A percentile compares a stretch with the other conserved stretches of the same genome.
Conservation (phyloP, 2,329 filamentous ascomycete species). For the Zymoseptoria ardabiliae region DNA sequence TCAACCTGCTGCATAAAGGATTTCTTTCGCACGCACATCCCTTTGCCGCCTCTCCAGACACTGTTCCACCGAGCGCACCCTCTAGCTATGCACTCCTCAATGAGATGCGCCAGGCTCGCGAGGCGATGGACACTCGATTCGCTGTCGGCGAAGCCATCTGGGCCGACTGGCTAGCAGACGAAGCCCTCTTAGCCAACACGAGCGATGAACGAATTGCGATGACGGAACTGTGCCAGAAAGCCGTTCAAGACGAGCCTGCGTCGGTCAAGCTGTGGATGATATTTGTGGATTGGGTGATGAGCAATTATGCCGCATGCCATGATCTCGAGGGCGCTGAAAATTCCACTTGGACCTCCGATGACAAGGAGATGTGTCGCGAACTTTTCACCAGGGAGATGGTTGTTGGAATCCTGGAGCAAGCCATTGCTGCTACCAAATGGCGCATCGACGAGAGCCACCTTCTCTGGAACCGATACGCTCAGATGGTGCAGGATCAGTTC, state of each 20-base stretch:
- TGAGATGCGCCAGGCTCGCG: slow-evolving; percentile 44
- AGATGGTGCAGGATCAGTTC: slow-evolving; percentile 63
- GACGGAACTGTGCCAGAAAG: slow-evolving; percentile 65
- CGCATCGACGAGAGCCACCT: slow-evolving; percentile 69
- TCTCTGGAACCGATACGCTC: slow-evolving; percentile 68
- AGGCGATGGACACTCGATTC: slow-evolving; percentile 55
- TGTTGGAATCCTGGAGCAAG: slow-evolving; percentile 63
- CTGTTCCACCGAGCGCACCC: slow-evolving; percentile 24
- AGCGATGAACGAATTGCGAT: slow-evolving; percentile 61
- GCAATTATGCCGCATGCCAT: slow-evolving; percentile 59
- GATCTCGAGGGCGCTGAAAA: slow-evolving; percentile 44
- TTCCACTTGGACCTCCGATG: slow-evolving; percentile 52
- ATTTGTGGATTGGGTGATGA: slow-evolving; percentile 72
- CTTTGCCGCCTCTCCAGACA: slow-evolving; percentile 16
- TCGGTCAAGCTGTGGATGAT: slow-evolving; percentile 68
- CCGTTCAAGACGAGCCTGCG: slow-evolving; percentile 62
- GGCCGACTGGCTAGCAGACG: slow-evolving; percentile 70
- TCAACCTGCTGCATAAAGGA: slow-evolving; percentile 43
- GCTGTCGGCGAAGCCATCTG: slow-evolving; percentile 71
- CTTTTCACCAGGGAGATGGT: slow-evolving; percentile 63
- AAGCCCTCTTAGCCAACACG: slow-evolving; percentile 53
- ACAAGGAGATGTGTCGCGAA: slow-evolving; percentile 61
- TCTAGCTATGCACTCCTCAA: slow-evolving; percentile 38
- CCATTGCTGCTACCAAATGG: slow-evolving; percentile 63
- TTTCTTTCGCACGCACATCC: slow-evolving; percentile 36